Evolutionary conservation across 1,284 basidiomycete species (phyloP), one percentile per base, ranked within the genome.

Genomic region (Ganoderma lingzhi): DNA sequence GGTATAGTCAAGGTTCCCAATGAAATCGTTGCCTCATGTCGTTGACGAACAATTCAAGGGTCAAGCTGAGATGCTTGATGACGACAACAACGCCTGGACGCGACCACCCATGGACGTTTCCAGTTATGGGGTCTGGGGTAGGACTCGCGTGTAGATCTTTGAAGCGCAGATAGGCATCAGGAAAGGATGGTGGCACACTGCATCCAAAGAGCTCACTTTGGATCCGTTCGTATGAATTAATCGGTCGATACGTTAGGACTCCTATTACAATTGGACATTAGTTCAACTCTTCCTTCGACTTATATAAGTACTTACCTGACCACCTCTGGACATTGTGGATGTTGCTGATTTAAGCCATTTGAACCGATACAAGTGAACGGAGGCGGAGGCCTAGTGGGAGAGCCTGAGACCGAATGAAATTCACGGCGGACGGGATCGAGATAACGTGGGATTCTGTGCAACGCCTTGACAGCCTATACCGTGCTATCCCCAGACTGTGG

Each of bases 61-160:
- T 23, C 59, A 56, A 15, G 72, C 72, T 9, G 72, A 73, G 42
- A 65, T 70, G 67, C 70, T 73, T 53, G 72, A 73, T 35, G 72
- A 71, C 45, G 72, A 73, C 30, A 71, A 73, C 58, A 63, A 61
- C 6, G 68, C 72, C 12, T 73, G 72, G 72, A 69, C 62, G 30
- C 39, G 30, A 12, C 66, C 61, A 23, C 39, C 60, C 8, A 37
- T 58, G 3, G 56, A 59, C 35, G 41, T 48, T 53, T 30, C 6
- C 53, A 2, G 17, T 30, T 12, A 32, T 28, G 30, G 30, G 30
- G 14, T 6, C 15, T 35, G 23, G 39, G 23, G 59, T 5, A 23
- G n/a, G 3, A 23, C 39, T 30, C 59, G 12, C 28, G 23, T 39
- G 14, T 61, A 39, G 39, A 28, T 23, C 19, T 4, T 10, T 23